A percentile compares a stretch with the other conserved stretches of the same genome.
Evolutionary conservation across 2,329 filamentous ascomycete species (phyloP).

Genomic region (Neurospora crassa): DNA sequence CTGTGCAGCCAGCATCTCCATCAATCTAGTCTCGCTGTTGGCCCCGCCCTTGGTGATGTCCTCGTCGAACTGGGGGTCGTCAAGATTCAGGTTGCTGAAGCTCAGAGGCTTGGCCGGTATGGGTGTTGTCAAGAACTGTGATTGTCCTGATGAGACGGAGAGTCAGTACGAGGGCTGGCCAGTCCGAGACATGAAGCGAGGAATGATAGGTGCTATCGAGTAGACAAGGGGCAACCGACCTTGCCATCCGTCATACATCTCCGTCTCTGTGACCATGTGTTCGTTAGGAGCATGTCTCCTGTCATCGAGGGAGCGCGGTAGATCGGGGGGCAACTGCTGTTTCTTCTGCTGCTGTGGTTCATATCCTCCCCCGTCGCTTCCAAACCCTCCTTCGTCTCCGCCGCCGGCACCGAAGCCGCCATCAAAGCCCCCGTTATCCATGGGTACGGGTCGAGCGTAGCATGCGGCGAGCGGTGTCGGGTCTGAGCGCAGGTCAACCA

Average conservation of each 20-base stretch:
- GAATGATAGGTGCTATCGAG: background rate
- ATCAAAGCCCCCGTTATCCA: conserved; percentile 41
- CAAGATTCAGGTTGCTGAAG: conserved; percentile 72
- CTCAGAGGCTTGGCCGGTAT: conserved; percentile 73
- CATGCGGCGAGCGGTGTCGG: conserved; percentile 10
- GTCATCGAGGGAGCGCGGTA: conserved; percentile 88
- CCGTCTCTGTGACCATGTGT: conserved; percentile 64
- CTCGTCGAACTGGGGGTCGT: conserved; percentile 67
- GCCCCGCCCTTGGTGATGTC: conserved; percentile 46
- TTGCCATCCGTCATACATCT: conserved; percentile 99
- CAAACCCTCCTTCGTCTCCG: conserved; percentile 19
- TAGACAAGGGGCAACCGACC: conserved; percentile 38
- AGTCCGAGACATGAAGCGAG: conserved; percentile 1
- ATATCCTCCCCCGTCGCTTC: conserved; percentile 20
- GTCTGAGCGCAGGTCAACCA: conserved; percentile 1
- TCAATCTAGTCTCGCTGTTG: conserved; percentile 78
- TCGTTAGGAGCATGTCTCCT: conserved; percentile 58
- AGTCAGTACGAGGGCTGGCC: conserved; percentile 9
- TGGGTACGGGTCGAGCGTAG: conserved; percentile 30
- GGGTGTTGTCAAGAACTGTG: conserved; percentile 85
- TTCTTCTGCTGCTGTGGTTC: conserved; percentile 28
- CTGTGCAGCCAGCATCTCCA: conserved; percentile 94
- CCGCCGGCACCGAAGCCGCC: conserved; percentile 17
- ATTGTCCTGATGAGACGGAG: conserved; percentile 59
- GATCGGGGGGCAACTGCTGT: conserved; percentile 62